Evolutionary conservation across 768 basidiomycete genomes (phyloP), one percentile per base, ranked within the genome.

Genomic region (Agaricus blazei): DNA sequence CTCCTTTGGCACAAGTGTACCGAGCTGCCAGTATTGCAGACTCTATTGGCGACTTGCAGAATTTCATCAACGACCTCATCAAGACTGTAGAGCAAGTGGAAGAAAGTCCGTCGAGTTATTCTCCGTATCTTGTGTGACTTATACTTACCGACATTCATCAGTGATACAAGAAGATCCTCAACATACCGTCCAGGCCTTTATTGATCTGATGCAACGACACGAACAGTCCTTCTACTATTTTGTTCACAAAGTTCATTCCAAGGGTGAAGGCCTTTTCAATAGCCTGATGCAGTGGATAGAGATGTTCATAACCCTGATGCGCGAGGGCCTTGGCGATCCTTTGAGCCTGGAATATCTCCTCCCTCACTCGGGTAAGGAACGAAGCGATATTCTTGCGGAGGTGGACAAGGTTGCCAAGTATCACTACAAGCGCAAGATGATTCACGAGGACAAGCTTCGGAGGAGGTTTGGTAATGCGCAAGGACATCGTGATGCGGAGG

Each of bases 171-270:
- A 87, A 53, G 89, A 98, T 58, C 90, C 97, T 0, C 82, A 83
- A 45, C 72, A 76, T 36, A 96, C 93, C 4, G 97, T 98, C 3
- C 90, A 96, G 67, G 83, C 84, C 2, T 98, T 98, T 66, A 93
- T 98, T 60, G 84, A 93, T 66, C 84, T 99, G 24, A 88, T 99
- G 31, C 82, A 89, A 64, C 83, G 97, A 12, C 97, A 99, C 68
- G 94, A 98, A 63, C 92, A 95, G 65, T 73, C 93, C 0, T 98
- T 98, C 74, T 99, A 99, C 75, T 78, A 79, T 56, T 99, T 99
- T 66, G 95, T 99, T 27, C 93, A 99, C 81, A 97, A 96, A 62
- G 97, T 99, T 1, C 97, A 99, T 65, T 87, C 93, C 44, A 98
- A 98, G 67, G 97, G 97, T 36, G 88, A 94, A 64, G 88, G 87